Evolutionary conservation across 305 asterid genomes (phyloP).

Genomic region (Nicotiana rustica): DNA sequence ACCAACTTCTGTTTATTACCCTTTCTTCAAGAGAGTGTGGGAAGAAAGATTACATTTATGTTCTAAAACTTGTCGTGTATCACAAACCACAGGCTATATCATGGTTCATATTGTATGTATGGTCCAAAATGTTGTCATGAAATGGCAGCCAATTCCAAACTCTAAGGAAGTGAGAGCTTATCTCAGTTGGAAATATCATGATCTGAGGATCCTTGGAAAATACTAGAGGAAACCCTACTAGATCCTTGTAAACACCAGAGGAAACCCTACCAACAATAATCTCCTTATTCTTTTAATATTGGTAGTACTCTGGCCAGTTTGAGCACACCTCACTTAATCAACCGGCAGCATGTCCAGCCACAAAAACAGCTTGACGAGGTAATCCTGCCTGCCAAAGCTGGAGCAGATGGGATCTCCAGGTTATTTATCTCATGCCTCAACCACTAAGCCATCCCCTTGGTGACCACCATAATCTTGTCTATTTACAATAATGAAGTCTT

Average conservation of each 20-base stretch:
- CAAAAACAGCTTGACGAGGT: slow-evolving; percentile 12
- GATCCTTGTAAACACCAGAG: background rate
- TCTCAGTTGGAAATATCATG: background rate
- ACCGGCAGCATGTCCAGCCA: slow-evolving; percentile 16
- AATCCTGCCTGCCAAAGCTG: background rate
- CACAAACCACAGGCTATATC: background rate
- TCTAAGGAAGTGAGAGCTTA: background rate
- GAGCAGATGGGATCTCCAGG: no score
- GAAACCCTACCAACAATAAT: slow-evolving; percentile 8
- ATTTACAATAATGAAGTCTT: no score
- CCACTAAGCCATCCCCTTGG: no score
- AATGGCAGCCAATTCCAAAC: background rate
- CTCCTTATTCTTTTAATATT: background rate
- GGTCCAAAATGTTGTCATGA: background rate
- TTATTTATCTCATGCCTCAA: no score
- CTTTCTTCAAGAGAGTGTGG: background rate
- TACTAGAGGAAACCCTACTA: background rate
- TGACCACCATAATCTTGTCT: no score
- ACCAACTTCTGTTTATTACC: background rate
- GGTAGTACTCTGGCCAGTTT: background rate
- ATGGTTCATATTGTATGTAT: background rate
- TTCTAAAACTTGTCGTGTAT: background rate
- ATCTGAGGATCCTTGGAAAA: background rate
- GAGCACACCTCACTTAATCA: background rate
- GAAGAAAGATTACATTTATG: background rate